Evolutionary conservation across 2,329 filamentous ascomycete species (phyloP), one percentile per base, ranked within the genome.

Genomic region (Nothomitra cinnamomea): DNA sequence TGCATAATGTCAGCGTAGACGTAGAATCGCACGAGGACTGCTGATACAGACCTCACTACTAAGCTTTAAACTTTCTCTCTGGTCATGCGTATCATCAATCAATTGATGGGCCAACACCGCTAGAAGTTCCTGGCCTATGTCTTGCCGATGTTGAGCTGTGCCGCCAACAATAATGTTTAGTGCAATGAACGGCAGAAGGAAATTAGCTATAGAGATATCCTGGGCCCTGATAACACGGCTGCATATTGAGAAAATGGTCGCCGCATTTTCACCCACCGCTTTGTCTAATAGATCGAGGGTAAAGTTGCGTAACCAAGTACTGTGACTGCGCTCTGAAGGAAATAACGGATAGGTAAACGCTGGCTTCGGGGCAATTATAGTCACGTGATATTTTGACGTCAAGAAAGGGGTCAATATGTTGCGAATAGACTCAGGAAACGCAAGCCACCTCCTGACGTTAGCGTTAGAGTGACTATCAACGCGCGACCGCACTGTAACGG

Each of bases 371-470:
- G 72, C 69, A 61, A 82, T 79, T 1, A 79, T 73, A 8, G 75
- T 80, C 41, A 96, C 76, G 24, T 79, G 73, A 63, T 95, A 98
- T 61, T 78, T 83, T 2, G 94, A 96, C 10, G 74, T 84, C 13
- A 95, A 69, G 59, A 96, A 95, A 1, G 94, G 92, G 0, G 82
- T 84, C n/a, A 96, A 70, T 0, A 87, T 85, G 59, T 87, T 88
- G 54, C 85, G 79, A 24, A 87, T 79, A 52, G 76, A 77, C 60
- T 89, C 83, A 1, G 89, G 85, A 59, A 98, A 77, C 8, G 77
- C 72, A 40, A 81, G 70, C 87, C 88, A 98, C 63, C 86, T 84
- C 54, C 77, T 72, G 61, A 83, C 85, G 24, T 82, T 76, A 2
- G 77, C 72, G 50, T 76, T 76, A 10, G 74, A 72, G 25, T 80